These are phyloP conservation scores for Fusarium zealandicum DNA, from an alignment of 2,329 filamentous ascomycete genomes.

Conservation along the genomic window DNA sequence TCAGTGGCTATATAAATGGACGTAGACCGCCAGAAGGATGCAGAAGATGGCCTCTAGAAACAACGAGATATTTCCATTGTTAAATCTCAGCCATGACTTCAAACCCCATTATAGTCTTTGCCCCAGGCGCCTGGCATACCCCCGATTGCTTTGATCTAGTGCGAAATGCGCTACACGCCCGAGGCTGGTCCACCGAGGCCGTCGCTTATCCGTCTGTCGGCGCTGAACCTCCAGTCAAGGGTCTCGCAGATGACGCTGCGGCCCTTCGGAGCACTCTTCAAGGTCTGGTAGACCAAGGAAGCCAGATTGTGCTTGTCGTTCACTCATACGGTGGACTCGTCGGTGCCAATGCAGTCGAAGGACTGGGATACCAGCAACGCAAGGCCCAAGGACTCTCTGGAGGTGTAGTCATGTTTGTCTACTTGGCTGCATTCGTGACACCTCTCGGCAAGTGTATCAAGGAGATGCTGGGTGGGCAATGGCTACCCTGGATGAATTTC, in stretches of 20 bases:
- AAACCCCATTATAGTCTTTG: slow-evolving; percentile 45
- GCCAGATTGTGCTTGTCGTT: slow-evolving; percentile 51
- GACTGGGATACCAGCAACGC: slow-evolving; percentile 46
- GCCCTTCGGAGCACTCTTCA: slow-evolving; percentile 41
- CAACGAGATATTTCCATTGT: too few relatives aligned
- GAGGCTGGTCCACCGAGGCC: slow-evolving; percentile 45
- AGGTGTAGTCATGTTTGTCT: slow-evolving; percentile 49
- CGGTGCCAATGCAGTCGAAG: slow-evolving; percentile 47
- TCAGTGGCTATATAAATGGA: too few relatives aligned
- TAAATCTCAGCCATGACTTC: slow-evolving; percentile 2
- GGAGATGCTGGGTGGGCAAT: slow-evolving; percentile 36
- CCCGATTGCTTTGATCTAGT: slow-evolving; percentile 43
- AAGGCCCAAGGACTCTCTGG: slow-evolving; percentile 44
- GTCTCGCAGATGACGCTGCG: slow-evolving; percentile 43
- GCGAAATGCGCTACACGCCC: slow-evolving; percentile 40
- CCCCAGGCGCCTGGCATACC: slow-evolving; percentile 50
- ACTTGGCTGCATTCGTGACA: slow-evolving; percentile 45
- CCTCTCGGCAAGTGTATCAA: slow-evolving; percentile 39
- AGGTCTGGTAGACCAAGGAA: slow-evolving; percentile 44
- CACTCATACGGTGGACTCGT: slow-evolving; percentile 56
- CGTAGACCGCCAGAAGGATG: too few relatives aligned
- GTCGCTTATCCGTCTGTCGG: slow-evolving; percentile 45
- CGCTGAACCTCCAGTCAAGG: slow-evolving; percentile 38
- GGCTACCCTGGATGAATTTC: slow-evolving; percentile 41
- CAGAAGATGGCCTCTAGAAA: too few relatives aligned